Evolutionary conservation across 805 yeast species (phyloP), one percentile per base, ranked within the genome.

Genomic region (Suhomyces xylopsoci): DNA sequence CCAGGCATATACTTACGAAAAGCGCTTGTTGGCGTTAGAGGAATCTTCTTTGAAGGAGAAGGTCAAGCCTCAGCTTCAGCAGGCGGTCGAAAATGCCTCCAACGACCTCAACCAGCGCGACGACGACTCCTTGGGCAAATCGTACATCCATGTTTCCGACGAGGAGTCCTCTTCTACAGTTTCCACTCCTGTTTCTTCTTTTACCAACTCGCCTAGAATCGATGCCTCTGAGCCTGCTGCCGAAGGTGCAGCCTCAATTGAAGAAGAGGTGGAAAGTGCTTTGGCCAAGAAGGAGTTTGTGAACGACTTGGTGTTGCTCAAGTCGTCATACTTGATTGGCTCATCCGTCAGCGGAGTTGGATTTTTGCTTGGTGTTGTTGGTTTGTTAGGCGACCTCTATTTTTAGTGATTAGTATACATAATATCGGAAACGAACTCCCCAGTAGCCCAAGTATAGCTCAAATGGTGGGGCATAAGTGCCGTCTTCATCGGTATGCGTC

Each of bases 341-440:
- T 68, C 78, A 7, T 67, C 65, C 14, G 59, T 83, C 32, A 63
- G 80, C 15, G 78, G 79, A 7, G 55, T 69, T 10, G 79, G 83
- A 0, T 78, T 82, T 50, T 62, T 76, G 5, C 64, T 84, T 49
- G 76, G 85, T 20, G 60, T 76, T 9, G 63, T 84, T 55, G 90
- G 90, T 12, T 73, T 81, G 50, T 62, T 80, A 51, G 90, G 90
- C 10, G 90, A 84, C 61, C 58, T 54, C n/a, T 51, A 40, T 40
- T 51, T 50, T 32, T 42, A 42, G 26, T 24, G 24, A 9, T 38
- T 17, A 28, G 32, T 28, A 28, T 28, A 28, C 7, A 28, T 28
- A 28, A 28, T 10, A 12, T 28, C 32, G n/a, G n/a, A 28, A 10
- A 28, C 7, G 12, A 9, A 26, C 28, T 9, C 12, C 28, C 7